A percentile compares a stretch with the other conserved stretches of the same genome.
Evolutionary conservation across 1,284 basidiomycete species (phyloP).

Genomic region (Inonotus hispidus): DNA sequence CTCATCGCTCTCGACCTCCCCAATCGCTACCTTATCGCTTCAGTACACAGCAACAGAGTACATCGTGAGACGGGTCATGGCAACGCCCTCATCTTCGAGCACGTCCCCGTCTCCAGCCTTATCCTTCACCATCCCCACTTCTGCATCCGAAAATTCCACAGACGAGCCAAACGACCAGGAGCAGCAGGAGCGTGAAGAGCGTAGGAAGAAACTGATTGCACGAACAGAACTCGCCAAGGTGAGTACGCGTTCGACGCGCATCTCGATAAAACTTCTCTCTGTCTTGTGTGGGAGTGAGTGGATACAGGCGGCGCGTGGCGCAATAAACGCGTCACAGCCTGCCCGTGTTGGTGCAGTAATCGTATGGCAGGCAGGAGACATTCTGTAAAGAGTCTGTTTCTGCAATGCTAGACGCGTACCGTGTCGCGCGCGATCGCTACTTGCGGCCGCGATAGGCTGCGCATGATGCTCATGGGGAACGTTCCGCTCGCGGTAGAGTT

Average conservation of each 20-base stretch:
- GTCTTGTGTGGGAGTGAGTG: slow-evolving; percentile 40
- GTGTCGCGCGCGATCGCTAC: not conserved
- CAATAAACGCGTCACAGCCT: slow-evolving; percentile 12
- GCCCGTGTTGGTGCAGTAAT: not conserved
- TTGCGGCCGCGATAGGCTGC: slow-evolving; percentile 13
- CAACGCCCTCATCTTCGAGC: slow-evolving; percentile 68
- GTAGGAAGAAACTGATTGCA: slow-evolving; percentile 66
- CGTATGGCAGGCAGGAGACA: not conserved
- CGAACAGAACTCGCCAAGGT: slow-evolving; percentile 73
- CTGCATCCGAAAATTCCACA: slow-evolving; percentile 31
- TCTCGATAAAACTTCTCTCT: slow-evolving; percentile 23
- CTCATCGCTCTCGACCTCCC: not conserved
- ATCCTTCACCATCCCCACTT: slow-evolving; percentile 47
- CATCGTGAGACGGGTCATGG: slow-evolving; percentile 38
- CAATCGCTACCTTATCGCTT: not conserved
- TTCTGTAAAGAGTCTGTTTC: not conserved
- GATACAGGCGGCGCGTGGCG: slow-evolving; percentile 8
- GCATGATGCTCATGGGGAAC: not conserved
- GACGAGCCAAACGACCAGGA: slow-evolving; percentile 32
- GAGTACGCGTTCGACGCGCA: slow-evolving; percentile 32
- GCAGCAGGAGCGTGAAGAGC: slow-evolving; percentile 46
- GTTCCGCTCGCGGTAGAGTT: slow-evolving; percentile 1
- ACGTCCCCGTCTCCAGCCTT: slow-evolving; percentile 72
- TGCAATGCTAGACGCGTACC: not conserved
- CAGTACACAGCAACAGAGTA: no score